Conservation (phyloP, 1,284 basidiomycete genomes). For the Moesziomyces sp. region DNA sequence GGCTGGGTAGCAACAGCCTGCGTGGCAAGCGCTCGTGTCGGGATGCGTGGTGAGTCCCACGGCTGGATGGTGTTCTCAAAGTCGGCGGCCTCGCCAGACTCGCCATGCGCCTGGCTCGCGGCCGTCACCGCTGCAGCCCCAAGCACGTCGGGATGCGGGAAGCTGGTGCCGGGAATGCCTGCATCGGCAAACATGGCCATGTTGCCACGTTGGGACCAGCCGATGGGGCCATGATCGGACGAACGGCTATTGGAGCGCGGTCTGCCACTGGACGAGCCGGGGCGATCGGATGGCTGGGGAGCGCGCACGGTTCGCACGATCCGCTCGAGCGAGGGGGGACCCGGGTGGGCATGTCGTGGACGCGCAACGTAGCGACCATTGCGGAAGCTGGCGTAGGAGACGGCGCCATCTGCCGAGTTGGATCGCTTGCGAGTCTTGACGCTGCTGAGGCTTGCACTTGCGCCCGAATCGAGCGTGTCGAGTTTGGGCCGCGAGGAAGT, state of each 20-base stretch:
- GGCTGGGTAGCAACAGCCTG: slow-evolving; percentile 1
- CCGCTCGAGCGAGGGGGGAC: slow-evolving; percentile 14
- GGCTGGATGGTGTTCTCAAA: slow-evolving; percentile 36
- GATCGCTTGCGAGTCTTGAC: slow-evolving; percentile 14
- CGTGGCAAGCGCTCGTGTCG: slow-evolving; percentile 15
- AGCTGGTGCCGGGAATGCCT: slow-evolving; percentile 29
- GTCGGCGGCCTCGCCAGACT: slow-evolving; percentile 1
- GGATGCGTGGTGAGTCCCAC: slow-evolving; percentile 27
- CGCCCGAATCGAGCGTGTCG: slow-evolving; percentile 1
- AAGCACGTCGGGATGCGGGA: slow-evolving; percentile 30
- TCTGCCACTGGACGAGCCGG: slow-evolving; percentile 2
- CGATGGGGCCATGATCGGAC: slow-evolving; percentile 5
- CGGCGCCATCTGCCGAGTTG: slow-evolving; percentile 31
- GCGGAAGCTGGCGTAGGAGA: slow-evolving; percentile 11
- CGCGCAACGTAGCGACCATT: slow-evolving; percentile 22
- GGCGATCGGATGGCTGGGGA: slow-evolving; percentile 13
- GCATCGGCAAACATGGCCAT: slow-evolving; percentile 27
- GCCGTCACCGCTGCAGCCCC: not conserved
- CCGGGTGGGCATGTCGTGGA: slow-evolving; percentile 39
- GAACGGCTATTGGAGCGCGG: slow-evolving; percentile 28
- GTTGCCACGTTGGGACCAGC: slow-evolving; percentile 14
- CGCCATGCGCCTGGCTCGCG: not conserved
- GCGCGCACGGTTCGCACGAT: slow-evolving; percentile 20
- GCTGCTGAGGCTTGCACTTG: not conserved
- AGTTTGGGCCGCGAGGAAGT: slow-evolving; percentile 11